These are phyloP conservation scores for Microascus cirrosus DNA, from an alignment of 2,329 filamentous ascomycete genomes.

Conservation along the genomic window DNA sequence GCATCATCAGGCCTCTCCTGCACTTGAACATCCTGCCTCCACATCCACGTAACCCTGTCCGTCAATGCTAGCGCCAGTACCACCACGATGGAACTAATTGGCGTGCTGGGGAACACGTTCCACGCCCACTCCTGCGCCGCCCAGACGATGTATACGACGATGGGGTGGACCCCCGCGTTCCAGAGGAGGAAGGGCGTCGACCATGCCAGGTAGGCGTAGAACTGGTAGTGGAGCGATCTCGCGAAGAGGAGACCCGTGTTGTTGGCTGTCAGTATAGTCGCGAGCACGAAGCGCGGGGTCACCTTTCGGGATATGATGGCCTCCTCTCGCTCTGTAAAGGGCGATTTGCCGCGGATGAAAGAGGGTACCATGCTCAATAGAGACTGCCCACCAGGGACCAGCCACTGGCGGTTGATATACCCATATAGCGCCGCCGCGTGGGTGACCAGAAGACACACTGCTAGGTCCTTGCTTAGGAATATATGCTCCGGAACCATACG, in stretches of 20 bases:
- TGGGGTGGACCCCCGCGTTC: constrained; percentile 58
- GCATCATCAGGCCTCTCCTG: constrained; percentile 12
- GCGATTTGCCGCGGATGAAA: constrained; percentile 28
- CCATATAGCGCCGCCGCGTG: constrained; percentile 55
- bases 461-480: constrained; percentile 63
- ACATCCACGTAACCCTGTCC: constrained; percentile 14
- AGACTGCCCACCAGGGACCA: constrained; percentile 52
- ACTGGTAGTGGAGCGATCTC: constrained; percentile 86
- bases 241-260: constrained; percentile 76
- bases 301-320: constrained; percentile 44
- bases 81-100: constrained; percentile 45
- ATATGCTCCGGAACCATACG: constrained; percentile 76
- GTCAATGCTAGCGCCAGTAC: constrained; percentile 60
- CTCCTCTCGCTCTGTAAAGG: constrained; percentile 41
- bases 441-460: constrained; percentile 50
- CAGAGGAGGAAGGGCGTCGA: constrained; percentile 78
- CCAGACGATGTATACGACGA: constrained; percentile 61
- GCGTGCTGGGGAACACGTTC: constrained; percentile 82
- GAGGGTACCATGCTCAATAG: constrained; percentile 39
- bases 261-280: constrained; percentile 65
- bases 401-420: constrained; percentile 62
- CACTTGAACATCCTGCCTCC: background rate
- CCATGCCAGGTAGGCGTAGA: constrained; percentile 88
- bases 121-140: constrained; percentile 79
- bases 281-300: constrained; percentile 64